These are phyloP conservation scores for Auriculariales sp. DNA, from an alignment of 768 basidiomycete species.

Conservation along the genomic window DNA sequence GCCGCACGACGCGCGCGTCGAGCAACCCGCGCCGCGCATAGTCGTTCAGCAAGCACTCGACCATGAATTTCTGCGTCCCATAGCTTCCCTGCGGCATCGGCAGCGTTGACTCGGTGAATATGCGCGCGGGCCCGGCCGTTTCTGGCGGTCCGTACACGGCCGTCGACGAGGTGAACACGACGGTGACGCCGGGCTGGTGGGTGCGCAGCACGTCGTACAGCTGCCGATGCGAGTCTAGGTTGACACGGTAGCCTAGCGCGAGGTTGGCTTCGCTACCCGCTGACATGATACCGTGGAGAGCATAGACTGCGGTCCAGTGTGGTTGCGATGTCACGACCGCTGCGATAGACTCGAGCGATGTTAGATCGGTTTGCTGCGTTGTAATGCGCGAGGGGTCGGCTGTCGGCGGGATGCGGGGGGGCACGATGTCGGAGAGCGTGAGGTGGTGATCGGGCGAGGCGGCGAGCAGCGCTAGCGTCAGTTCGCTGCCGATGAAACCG, in stretches of 20 bases:
- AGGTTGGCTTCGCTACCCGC: constrained; percentile 47
- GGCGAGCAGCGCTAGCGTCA: no score
- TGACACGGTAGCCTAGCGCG: constrained; percentile 45
- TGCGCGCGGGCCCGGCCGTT: no score
- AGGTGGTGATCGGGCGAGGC: constrained; percentile 27
- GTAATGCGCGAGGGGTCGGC: constrained; percentile 20
- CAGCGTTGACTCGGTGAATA: constrained; percentile 32
- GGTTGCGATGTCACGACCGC: no score
- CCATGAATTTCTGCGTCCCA: constrained; percentile 38
- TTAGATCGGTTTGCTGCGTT: no score
- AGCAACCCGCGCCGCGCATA: constrained; percentile 42
- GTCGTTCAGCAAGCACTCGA: constrained; percentile 44
- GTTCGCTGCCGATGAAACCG: no score
- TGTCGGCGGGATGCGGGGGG: constrained; percentile 20
- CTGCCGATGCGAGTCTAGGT: constrained; percentile 39
- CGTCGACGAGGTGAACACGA: constrained; percentile 44
- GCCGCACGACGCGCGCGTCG: constrained; percentile 43
- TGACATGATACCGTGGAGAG: constrained; percentile 48
- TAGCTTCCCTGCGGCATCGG: constrained; percentile 42
- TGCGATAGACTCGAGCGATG: constrained; percentile 24
- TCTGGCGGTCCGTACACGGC: constrained; percentile 50
- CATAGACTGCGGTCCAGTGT: constrained; percentile 33
- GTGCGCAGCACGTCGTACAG: no score
- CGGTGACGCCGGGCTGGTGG: no score
- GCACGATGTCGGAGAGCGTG: constrained; percentile 36